Evolutionary conservation across 257 asterid species (phyloP), one percentile per base, ranked within the genome.

Genomic region (Solanum corneliomulleri): DNA sequence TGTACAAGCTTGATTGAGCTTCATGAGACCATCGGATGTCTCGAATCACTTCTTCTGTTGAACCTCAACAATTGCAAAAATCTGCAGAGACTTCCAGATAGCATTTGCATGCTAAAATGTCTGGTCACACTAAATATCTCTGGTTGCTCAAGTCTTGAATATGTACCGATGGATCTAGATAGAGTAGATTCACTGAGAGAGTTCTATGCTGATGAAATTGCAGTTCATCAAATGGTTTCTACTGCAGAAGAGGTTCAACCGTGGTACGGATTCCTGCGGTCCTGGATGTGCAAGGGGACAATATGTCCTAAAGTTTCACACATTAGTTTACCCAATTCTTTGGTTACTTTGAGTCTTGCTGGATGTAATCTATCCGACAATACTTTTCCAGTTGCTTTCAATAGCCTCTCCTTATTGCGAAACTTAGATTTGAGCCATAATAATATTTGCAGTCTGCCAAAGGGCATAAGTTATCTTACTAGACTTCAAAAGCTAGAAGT

Each of bases 11-110:
- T 87, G 83, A 52, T 82, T 47, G 83, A 44, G 56, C 71, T 82
- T 68, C 89, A 87, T 81, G 89, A 82, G 44, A 78, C 89, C 41
- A 82, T 87, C 29, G 72, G 89, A 68, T 47, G n/a, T 47, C 87
- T 82, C 23, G 42, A 87, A 56, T 56, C 69, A 69, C 81, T 87
- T 13, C 35, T 35, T 33, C 39, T 87, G 23, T 70, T 87, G 81
- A 87, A 52, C 75, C 89, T 87, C n/a, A 87, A 82, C 52, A 83
- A 70, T 82, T 82, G 89, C 86, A 87, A 82, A 87, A 68, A 52
- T 70, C 87, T 87, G 42, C 70, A 78, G 82, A 82, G 42, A 58
- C 82, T 87, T 82, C 89, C 89, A 7, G 75, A 49, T 42, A 82
- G 85, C 71, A 69, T 87, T 69, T 85, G 85, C 84, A 39, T 42